phyloP scores from a whole-genome alignment of 108 stramenopile genomes.

The Nitzschia inconspicua region DNA sequence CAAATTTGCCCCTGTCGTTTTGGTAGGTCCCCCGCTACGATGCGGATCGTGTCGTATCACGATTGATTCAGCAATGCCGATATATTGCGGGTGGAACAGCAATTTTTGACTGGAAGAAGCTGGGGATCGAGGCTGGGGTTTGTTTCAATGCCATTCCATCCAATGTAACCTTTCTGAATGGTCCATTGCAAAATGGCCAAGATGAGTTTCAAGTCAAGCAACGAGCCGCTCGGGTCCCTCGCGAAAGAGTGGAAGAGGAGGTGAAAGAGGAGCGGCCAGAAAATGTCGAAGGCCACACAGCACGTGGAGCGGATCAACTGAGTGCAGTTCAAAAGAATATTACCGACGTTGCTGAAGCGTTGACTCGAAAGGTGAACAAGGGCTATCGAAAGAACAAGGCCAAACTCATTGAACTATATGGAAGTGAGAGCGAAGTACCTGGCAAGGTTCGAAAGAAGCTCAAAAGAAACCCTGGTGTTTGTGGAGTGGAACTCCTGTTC shows the following conservation, averaged over 20 bases:
- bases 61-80: constrained; percentile 47
- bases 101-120: constrained; percentile 65
- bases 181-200: constrained; percentile 40
- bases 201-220: constrained; percentile 52
- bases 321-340: constrained; percentile 67
- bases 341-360: constrained; percentile 32
- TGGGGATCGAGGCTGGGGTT: constrained; percentile 65
- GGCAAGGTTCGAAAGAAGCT: constrained; percentile 18
- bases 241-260: constrained; percentile 30
- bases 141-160: constrained; percentile 80
- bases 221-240: constrained; percentile 31
- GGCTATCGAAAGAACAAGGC: constrained; percentile 11
- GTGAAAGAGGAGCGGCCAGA: constrained; percentile 64
- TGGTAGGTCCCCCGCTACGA: constrained; percentile 81
- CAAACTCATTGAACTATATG: constrained; percentile 17
- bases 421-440: constrained; percentile 3
- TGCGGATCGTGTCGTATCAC: constrained; percentile 47
- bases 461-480: constrained; percentile 6
- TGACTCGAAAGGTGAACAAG: constrained; percentile 27
- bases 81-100: constrained; percentile 13
- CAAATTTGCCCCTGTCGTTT: neutral
- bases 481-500: constrained; percentile 57
- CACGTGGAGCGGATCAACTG: constrained; percentile 60
- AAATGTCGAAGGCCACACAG: constrained; percentile 34
- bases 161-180: constrained; percentile 61